Base-by-base conservation (phyloP, 352 stramenopile genomes). In the Pythium rishiriense region DNA sequence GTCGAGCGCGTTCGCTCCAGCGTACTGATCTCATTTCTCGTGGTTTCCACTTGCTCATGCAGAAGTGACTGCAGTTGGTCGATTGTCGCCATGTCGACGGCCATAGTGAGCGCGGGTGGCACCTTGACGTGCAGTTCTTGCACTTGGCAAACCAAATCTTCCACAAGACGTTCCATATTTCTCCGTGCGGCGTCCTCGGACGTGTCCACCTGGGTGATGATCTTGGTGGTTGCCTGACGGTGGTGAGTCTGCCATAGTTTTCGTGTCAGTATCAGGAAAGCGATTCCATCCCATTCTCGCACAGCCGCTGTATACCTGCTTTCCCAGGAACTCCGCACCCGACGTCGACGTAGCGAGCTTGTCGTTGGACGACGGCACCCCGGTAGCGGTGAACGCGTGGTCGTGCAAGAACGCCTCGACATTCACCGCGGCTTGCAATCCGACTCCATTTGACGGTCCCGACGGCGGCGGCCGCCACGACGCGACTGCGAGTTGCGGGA, bases 111-210 rank as follows among this genome's bases (percentile, higher is more conserved):
- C 7, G 56, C 39, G n/a, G 58, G 54, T 7, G 68, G 68, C 7
- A 66, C 42, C 42, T 53, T 64, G 14, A 75, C 47, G 5, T 46
- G 31, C 17, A 75, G 55, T 11, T 72, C 63, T 57, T 72, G 53
- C 25, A 66, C 48, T 31, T 75, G 68, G 22, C 63, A 71, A 17
- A 75, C 51, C 17, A 66, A n/a, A 22, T 70, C 68, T 59, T 75
- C 52, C 3, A 75, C 41, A 53, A 69, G 68, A 2, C 68, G 68
- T 26, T 72, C 63, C n/a, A 75, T 52, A n/a, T 71, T 55, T 11
- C 63, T 64, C 10, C 59, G 37, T 12, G 58, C 41, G 5, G 42
- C 28, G 6, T 66, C 58, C 19, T 59, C 21, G 3, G 58, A 62
- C 21, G 39, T 37, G n/a, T 49, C 31, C n/a, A 58, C 24, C 14